Evolutionary conservation across 345 rosid genomes (phyloP).

Genomic region (Dipteronia sinensis): DNA sequence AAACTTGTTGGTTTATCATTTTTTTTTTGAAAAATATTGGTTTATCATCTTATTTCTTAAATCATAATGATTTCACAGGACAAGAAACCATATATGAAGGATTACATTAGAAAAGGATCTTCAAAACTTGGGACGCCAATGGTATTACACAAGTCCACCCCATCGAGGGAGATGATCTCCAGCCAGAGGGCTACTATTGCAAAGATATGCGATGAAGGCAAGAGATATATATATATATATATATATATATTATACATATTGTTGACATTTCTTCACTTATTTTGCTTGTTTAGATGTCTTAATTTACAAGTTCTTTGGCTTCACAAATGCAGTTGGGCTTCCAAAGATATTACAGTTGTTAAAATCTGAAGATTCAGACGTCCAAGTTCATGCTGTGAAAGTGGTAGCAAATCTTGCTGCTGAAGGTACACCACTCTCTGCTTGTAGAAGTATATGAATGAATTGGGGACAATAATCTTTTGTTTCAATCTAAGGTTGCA

Average conservation of each 20-base stretch:
- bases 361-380: constrained; percentile 78
- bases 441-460: neutral
- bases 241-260: constrained; percentile 1
- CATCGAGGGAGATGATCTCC: constrained; percentile 58
- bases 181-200: constrained; percentile 88
- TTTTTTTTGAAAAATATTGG: too few relatives aligned
- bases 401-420: constrained; percentile 97
- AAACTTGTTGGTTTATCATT: constrained; percentile 8
- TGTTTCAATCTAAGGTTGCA: neutral
- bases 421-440: constrained; percentile 59
- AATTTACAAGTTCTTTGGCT: constrained; percentile 25
- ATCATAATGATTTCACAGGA: constrained; percentile 39
- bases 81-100: constrained; percentile 50
- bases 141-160: constrained; percentile 53
- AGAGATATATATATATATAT: constrained; percentile 2
- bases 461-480: neutral
- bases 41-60: constrained; percentile 18
- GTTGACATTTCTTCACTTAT: neutral
- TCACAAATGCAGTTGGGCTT: constrained; percentile 65
- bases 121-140: constrained; percentile 39
- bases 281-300: neutral
- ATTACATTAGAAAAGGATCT: constrained; percentile 50
- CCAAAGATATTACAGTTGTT: constrained; percentile 78
- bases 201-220: constrained; percentile 95
- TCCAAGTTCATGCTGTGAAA: constrained; percentile 91